These are phyloP conservation scores for Globisporangium nagaii DNA, from an alignment of 352 stramenopile genomes.

Conservation along the genomic window DNA sequence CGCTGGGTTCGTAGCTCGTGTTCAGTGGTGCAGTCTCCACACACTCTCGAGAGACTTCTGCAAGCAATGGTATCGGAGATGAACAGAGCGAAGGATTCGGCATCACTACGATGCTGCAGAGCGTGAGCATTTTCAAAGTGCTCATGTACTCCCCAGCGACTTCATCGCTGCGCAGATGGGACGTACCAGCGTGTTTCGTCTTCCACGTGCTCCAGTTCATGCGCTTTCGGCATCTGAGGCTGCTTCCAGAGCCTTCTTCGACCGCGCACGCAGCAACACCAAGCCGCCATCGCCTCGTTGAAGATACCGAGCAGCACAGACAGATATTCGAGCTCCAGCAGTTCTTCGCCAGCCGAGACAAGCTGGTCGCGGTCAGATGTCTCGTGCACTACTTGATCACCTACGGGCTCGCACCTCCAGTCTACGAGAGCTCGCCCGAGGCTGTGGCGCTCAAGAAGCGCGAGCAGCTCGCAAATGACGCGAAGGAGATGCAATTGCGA, in stretches of 20 bases:
- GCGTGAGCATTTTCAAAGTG: conserved; percentile 23
- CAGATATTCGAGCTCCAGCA: neutral
- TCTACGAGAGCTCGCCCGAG: conserved; percentile 34
- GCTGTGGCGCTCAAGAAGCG: conserved; percentile 18
- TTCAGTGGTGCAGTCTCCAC: conserved; percentile 25
- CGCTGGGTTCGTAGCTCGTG: conserved; percentile 19
- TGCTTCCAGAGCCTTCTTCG: neutral
- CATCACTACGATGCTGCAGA: conserved; percentile 27
- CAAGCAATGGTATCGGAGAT: neutral
- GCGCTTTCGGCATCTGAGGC: conserved; percentile 18
- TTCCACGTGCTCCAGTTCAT: conserved; percentile 31
- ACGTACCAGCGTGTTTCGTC: conserved; percentile 31
- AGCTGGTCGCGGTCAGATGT: conserved; percentile 17
- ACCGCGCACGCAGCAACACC: neutral
- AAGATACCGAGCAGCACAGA: no score
- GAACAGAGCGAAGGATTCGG: neutral
- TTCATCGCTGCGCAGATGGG: conserved; percentile 24
- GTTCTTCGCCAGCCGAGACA: conserved; percentile 4
- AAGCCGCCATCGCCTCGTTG: no score
- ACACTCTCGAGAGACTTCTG: neutral
- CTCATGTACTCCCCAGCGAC: conserved; percentile 31
- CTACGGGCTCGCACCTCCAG: conserved; percentile 20
- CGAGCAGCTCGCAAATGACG: neutral
- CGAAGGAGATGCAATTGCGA: neutral
- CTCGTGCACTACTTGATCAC: conserved; percentile 33